Conservation (phyloP, 345 rosid species). For the Nasturtium officinale region DNA sequence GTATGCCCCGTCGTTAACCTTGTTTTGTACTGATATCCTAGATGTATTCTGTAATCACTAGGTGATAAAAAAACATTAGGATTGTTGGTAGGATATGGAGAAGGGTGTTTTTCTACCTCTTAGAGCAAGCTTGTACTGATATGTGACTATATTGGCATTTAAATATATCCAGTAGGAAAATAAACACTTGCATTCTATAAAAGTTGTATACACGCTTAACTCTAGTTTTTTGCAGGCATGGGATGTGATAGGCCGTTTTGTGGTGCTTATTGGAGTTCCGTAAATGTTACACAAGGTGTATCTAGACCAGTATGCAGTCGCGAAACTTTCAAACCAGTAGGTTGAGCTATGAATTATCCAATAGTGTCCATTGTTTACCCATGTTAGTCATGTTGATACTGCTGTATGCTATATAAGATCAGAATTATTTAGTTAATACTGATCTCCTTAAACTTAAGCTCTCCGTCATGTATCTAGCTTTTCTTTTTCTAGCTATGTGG, state of each 20-base stretch:
- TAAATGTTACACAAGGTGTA: slow-evolving; percentile 50
- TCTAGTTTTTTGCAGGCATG: slow-evolving; percentile 57
- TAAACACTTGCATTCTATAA: background rate
- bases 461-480: background rate
- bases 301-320: slow-evolving; percentile 51
- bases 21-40: background rate
- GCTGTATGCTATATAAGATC: background rate
- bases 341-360: slow-evolving; percentile 13
- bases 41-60: background rate
- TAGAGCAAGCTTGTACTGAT: background rate
- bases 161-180: background rate
- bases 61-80: background rate
- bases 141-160: background rate
- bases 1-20: background rate
- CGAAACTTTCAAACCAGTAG: slow-evolving; percentile 71
- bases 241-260: slow-evolving; percentile 90
- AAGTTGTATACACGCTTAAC: background rate
- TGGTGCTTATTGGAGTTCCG: slow-evolving; percentile 82
- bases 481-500: slow-evolving; percentile 13
- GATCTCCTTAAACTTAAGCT: background rate
- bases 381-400: background rate
- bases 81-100: background rate
- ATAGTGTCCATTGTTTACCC: background rate
- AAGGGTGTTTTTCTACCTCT: background rate
- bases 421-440: slow-evolving; percentile 12